Evolutionary conservation across 257 asterid genomes (phyloP).

Genomic region (Przewalskia tangutica): DNA sequence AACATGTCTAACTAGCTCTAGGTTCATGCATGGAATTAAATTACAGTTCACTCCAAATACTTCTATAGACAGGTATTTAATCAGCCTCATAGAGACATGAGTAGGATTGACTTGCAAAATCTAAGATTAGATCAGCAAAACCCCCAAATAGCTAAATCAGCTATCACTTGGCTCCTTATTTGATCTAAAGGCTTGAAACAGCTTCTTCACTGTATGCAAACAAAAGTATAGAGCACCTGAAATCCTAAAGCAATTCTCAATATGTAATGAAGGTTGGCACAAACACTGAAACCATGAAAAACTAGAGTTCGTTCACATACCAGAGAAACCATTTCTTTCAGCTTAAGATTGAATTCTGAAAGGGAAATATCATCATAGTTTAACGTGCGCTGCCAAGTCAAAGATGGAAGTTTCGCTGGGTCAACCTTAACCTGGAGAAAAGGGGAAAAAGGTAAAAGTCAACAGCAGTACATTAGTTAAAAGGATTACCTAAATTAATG

Average conservation of each 20-base stretch:
- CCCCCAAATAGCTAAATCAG: neutral
- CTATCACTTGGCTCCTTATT: neutral
- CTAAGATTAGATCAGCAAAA: neutral
- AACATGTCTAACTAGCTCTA: neutral
- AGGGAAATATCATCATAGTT: slow-evolving; percentile 44
- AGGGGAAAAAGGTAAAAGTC: neutral
- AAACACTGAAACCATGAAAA: neutral
- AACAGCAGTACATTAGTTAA: neutral
- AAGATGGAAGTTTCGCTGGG: slow-evolving; percentile 41
- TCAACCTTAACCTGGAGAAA: slow-evolving; percentile 47
- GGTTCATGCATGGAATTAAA: neutral
- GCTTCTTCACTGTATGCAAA: neutral
- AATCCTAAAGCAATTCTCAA: neutral
- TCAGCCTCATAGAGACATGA: neutral
- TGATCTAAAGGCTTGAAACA: neutral
- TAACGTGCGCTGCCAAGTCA: slow-evolving; percentile 73
- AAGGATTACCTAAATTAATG: neutral
- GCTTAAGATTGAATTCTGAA: slow-evolving; percentile 46
- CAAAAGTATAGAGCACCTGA: neutral
- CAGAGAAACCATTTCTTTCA: slow-evolving; percentile 62
- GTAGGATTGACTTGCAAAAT: neutral
- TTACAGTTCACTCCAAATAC: neutral
- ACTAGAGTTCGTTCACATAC: slow-evolving; percentile 34
- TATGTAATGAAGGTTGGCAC: neutral
- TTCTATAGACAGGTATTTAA: neutral